A percentile compares a stretch with the other conserved stretches of the same genome.
Evolutionary conservation across 2,329 filamentous ascomycete genomes (phyloP).

Genomic region (Alternaria arbusti): DNA sequence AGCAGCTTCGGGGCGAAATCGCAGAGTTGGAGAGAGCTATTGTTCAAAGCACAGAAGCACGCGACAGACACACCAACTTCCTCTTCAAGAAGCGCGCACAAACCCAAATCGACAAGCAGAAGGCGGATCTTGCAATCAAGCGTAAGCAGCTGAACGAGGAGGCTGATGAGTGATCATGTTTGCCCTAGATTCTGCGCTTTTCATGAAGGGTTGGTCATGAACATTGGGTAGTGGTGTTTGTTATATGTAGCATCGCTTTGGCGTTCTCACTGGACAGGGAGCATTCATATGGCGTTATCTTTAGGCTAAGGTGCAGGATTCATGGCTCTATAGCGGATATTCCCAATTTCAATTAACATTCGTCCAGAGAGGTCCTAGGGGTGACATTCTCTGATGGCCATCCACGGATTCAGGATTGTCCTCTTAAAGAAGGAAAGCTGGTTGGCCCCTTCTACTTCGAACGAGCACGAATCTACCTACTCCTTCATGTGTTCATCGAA

Average conservation of each 20-base stretch:
- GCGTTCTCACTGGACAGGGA: background rate
- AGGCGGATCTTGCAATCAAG: conserved; percentile 58
- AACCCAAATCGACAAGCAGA: conserved; percentile 56
- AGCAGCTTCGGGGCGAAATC: conserved; percentile 60
- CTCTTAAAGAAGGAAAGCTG: too few species aligned
- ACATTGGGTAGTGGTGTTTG: background rate
- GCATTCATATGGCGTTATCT: background rate
- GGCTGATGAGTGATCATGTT: conserved; percentile 19
- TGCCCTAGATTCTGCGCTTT: background rate
- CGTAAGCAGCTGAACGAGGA: conserved; percentile 56
- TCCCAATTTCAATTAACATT: background rate
- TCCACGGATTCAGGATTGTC: too few species aligned
- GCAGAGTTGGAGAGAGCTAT: conserved; percentile 61
- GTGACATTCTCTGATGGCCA: too few species aligned
- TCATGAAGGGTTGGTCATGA: background rate
- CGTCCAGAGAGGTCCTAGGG: too few species aligned
- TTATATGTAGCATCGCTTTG: background rate
- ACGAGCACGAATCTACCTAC: too few species aligned
- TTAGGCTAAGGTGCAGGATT: background rate
- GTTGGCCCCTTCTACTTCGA: too few species aligned
- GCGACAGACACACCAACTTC: conserved; percentile 54
- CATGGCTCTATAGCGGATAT: background rate
- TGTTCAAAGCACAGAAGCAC: conserved; percentile 49
- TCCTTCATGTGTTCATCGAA: too few species aligned
- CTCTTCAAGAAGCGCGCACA: conserved; percentile 59